Evolutionary conservation across 768 basidiomycete species (phyloP).

Genomic region (Pluteus cervinus): DNA sequence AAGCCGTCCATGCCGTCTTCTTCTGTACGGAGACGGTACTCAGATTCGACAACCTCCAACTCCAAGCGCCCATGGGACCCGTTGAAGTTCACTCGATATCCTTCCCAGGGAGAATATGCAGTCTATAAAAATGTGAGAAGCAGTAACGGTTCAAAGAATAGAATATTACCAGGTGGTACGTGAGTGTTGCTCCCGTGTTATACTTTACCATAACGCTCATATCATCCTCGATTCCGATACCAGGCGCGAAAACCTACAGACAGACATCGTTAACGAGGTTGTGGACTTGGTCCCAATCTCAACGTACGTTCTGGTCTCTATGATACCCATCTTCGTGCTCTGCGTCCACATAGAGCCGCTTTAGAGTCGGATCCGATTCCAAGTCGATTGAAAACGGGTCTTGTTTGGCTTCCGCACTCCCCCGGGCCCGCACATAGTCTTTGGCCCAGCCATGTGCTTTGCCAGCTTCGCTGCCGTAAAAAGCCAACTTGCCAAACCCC

Average conservation of each 20-base stretch:
- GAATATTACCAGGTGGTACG: constrained; percentile 40
- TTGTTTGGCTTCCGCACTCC: constrained; percentile 31
- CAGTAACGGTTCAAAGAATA: background rate
- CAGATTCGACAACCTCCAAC: constrained; percentile 43
- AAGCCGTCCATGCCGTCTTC: constrained; percentile 23
- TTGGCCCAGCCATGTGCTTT: constrained; percentile 40
- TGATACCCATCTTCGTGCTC: constrained; percentile 44
- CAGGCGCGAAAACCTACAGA: constrained; percentile 31
- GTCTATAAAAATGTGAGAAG: constrained; percentile 17
- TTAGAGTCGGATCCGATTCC: constrained; percentile 34
- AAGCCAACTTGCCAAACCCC: constrained; percentile 38
- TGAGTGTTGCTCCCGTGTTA: constrained; percentile 41
- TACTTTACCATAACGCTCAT: constrained; percentile 44
- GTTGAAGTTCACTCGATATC: constrained; percentile 48
- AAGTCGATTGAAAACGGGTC: constrained; percentile 47
- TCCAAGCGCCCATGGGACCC: constrained; percentile 46
- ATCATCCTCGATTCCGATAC: constrained; percentile 46
- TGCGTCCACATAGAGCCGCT: constrained; percentile 39
- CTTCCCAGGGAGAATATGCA: constrained; percentile 39
- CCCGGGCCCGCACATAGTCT: constrained; percentile 38
- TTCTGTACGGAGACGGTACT: constrained; percentile 24
- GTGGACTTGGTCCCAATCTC: too few relatives aligned
- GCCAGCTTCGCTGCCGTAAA: constrained; percentile 42
- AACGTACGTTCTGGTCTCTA: constrained; percentile 40
- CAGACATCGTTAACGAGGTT: background rate